Evolutionary conservation across 345 rosid genomes (phyloP).

Genomic region (Syzygium oleosum): DNA sequence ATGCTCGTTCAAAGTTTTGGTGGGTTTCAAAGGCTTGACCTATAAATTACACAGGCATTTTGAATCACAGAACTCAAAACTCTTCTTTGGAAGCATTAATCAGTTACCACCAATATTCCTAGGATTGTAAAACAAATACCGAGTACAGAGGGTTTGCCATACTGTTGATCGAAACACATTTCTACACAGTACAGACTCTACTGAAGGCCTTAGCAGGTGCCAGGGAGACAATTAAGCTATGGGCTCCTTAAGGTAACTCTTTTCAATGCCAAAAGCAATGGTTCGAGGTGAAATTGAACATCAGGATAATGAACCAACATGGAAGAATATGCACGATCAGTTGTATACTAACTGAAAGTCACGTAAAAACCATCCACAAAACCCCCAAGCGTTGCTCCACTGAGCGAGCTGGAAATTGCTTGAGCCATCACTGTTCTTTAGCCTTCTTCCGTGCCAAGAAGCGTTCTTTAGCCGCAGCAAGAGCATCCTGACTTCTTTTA

Average conservation of each 20-base stretch:
- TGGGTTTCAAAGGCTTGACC: neutral
- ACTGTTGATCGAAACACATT: neutral
- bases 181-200: neutral
- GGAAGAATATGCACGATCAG: neutral
- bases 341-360: neutral
- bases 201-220: neutral
- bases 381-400: neutral
- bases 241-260: neutral
- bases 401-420: neutral
- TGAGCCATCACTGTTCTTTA: conserved; percentile 24
- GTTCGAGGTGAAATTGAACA: neutral
- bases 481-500: conserved; percentile 54
- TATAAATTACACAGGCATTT: neutral
- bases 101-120: neutral
- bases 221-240: neutral
- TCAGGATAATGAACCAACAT: neutral
- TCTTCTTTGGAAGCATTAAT: neutral
- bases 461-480: conserved; percentile 77
- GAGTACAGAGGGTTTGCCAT: neutral
- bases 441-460: conserved; percentile 71
- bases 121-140: neutral
- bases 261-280: neutral
- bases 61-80: neutral
- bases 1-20: neutral
- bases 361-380: neutral